phyloP scores from a whole-genome alignment of 306 rosid genomes.

The Myrica gale region DNA sequence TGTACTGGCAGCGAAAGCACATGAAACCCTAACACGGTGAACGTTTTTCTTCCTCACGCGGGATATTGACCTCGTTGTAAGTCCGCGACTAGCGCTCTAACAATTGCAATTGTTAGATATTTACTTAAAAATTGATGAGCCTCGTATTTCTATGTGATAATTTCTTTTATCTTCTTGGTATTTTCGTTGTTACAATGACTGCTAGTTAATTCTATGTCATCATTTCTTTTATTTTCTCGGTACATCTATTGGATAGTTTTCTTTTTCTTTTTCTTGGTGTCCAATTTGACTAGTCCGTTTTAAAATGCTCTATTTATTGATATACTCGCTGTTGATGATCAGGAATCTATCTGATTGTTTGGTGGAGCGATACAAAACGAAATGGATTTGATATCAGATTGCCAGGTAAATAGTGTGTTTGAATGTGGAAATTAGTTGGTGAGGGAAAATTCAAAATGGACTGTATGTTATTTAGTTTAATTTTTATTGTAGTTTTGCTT shows the following conservation, averaged over 20 bases:
- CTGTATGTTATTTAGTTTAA: not conserved
- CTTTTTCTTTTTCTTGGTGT: not conserved
- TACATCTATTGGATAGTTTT: not conserved
- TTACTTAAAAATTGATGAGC: not conserved
- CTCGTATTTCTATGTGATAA: not conserved
- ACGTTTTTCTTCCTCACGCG: not conserved
- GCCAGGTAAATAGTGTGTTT: not conserved
- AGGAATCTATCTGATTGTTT: not conserved
- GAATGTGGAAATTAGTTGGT: not conserved
- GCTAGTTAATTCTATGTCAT: too few relatives aligned
- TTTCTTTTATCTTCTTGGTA: not conserved
- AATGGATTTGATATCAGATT: constrained; percentile 4
- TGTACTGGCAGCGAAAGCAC: not conserved
- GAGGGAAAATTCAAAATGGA: not conserved
- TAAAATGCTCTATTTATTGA: not conserved
- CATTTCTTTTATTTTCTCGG: not conserved
- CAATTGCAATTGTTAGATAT: not conserved
- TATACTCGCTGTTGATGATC: not conserved
- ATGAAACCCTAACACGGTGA: not conserved
- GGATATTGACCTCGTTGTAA: not conserved
- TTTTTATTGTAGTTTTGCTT: not conserved
- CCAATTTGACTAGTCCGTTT: not conserved
- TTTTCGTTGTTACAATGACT: not conserved
- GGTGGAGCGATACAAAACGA: not conserved
- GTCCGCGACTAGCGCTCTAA: not conserved